phyloP scores from a whole-genome alignment of 2,329 filamentous ascomycete species.

The Hymenoscyphus fraxineus region DNA sequence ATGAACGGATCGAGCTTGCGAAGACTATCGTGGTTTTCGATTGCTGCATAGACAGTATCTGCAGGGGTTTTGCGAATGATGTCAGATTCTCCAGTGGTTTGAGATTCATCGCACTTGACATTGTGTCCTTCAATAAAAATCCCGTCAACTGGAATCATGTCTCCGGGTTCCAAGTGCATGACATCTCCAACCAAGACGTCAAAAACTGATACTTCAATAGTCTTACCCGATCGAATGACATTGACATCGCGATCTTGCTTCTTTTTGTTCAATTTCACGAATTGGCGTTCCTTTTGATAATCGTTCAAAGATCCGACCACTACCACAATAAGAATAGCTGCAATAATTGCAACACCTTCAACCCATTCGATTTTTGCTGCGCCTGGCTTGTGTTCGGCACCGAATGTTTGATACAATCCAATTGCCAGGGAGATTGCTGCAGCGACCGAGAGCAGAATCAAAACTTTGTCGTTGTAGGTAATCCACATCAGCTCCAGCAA shows the following conservation, averaged over 20 bases:
- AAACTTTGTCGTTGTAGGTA: slow-evolving; percentile 77
- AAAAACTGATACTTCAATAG: slow-evolving; percentile 64
- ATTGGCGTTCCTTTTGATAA: slow-evolving; percentile 78
- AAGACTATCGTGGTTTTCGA: slow-evolving; percentile 56
- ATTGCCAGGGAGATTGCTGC: slow-evolving; percentile 71
- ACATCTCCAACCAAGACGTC: slow-evolving; percentile 73
- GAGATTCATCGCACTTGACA: slow-evolving; percentile 69
- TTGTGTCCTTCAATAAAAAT: slow-evolving; percentile 64
- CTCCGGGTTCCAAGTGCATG: slow-evolving; percentile 68
- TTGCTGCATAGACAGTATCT: slow-evolving; percentile 60
- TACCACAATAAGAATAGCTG: slow-evolving; percentile 72
- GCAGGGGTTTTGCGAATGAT: slow-evolving; percentile 63
- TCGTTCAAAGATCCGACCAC: slow-evolving; percentile 75
- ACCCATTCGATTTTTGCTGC: slow-evolving; percentile 67
- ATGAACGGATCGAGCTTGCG: slow-evolving; percentile 76
- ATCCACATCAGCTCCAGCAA: slow-evolving; percentile 72
- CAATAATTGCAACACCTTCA: slow-evolving; percentile 75
- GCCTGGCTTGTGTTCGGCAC: slow-evolving; percentile 45
- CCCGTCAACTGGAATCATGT: slow-evolving; percentile 69
- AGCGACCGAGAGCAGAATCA: slow-evolving; percentile 67
- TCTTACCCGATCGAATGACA: slow-evolving; percentile 70
- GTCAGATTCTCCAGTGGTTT: slow-evolving; percentile 72
- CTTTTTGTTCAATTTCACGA: slow-evolving; percentile 75
- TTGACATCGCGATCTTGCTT: slow-evolving; percentile 74
- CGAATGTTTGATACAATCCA: slow-evolving; percentile 69